Base-by-base conservation (phyloP, 2,329 filamentous ascomycete genomes). In the Teratosphaeriaceae sp. region DNA sequence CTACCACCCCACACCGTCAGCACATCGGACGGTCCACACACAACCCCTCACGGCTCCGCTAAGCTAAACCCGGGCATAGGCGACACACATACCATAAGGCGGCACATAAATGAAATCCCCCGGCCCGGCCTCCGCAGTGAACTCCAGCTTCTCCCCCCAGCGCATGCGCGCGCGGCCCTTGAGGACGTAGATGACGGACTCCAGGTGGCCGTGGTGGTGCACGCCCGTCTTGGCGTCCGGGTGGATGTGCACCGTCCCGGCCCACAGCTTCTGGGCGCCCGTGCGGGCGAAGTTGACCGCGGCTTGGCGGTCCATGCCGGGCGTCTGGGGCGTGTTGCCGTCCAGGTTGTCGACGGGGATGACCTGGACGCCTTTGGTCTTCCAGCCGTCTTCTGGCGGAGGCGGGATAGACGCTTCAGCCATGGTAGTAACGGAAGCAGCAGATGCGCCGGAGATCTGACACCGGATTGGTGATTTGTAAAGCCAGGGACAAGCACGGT, bases 31-130 rank as follows among this genome's bases (percentile, higher is more conserved):
- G n/a, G n/a, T n/a, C n/a, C n/a, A n/a, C n/a, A n/a, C n/a, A n/a
- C n/a, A n/a, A n/a, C n/a, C n/a, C n/a, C n/a, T n/a, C n/a, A n/a
- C n/a, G n/a, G n/a, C n/a, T n/a, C n/a, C n/a, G n/a, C n/a, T n/a
- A n/a, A n/a, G n/a, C n/a, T n/a, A n/a, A n/a, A n/a, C n/a, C n/a
- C n/a, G n/a, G n/a, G n/a, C n/a, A n/a, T n/a, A n/a, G n/a, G n/a
- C n/a, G n/a, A n/a, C 11, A 2, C 18, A 52, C 54, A 41, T 50
- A 57, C 27, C 42, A 46, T 64, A 69, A 2, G 67, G 67, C 27
- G 68, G 67, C 21, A 71, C 67, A 49, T 65, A 71, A 42, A 71
- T 70, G 49, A 70, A 71, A 48, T 70, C 67, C 2, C 68, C 68
- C 2, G 67, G 67, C 15, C 68, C 67, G 18, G 67, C 67, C 54